Evolutionary conservation across 2,329 filamentous ascomycete genomes (phyloP), one percentile per base, ranked within the genome.

Genomic region (Clonostachys rosea): DNA sequence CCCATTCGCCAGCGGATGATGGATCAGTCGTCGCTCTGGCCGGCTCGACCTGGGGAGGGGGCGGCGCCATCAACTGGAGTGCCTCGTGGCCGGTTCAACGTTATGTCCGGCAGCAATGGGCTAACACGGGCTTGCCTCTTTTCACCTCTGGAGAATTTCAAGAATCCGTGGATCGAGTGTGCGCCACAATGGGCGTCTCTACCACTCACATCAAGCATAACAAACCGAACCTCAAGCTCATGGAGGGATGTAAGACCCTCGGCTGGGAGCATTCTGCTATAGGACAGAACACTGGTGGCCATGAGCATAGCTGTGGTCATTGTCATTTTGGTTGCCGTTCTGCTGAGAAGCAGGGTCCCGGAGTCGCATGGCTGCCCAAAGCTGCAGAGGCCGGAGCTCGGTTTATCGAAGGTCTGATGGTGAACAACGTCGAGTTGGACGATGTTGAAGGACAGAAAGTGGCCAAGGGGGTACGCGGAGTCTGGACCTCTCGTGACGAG

Each of bases 61-160:
- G 89, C 35, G 88, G 89, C 5, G 87, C 86, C 0, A 66, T 94
- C 52, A 94, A 94, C 62, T 94, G 89, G 88, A 84, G 70, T 52
- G 75, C 73, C 13, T 63, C 64, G 24, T 63, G 78, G 47, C 69
- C 74, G 53, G 86, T 86, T 0, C 87, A 89, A 58, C 80, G 75
- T 11, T 86, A 75, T 53, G 86, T 94, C 2, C 78, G 88, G 3
- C 71, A 79, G 50, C 87, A 92, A 65, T 95, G 89, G 89, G 81
- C 86, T 0, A 11, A 6, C n/a, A 69, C 78, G 43, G 80, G 81
- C 0, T 67, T 94, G n/a, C 73, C 76, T 0, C 84, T 91, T 55
- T 91, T 92, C 59, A 82, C 79, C 0, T 81, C 81, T 0, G 65
- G 74, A 0, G 82, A 83, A 16, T 94, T 84, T 57, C 88, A 92